Percentiles rank a stretch among this genome's conserved stretches.
These are phyloP conservation scores for Begonia masoniana DNA, from an alignment of 306 rosid genomes.

Conservation along the genomic window DNA sequence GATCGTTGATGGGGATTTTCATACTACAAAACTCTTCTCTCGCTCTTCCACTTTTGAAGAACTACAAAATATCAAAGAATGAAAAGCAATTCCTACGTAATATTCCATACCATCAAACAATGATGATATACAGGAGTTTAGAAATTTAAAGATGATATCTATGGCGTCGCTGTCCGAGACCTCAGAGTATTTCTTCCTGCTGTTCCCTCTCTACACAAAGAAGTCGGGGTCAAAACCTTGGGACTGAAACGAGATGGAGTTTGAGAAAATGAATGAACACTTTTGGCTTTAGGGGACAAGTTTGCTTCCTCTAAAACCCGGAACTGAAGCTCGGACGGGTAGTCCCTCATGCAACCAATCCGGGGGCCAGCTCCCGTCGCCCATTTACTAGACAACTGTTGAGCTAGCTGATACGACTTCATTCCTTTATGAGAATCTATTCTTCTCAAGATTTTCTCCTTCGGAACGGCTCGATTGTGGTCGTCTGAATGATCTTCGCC, in stretches of 20 bases:
- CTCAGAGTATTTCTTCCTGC: neutral
- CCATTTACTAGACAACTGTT: conserved; percentile 52
- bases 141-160: neutral
- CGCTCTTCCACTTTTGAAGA: too few species aligned
- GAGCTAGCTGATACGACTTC: conserved; percentile 63
- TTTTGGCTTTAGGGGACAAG: conserved; percentile 48
- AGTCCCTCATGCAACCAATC: conserved; percentile 90
- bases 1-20: too few species aligned
- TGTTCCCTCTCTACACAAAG: conserved; percentile 14
- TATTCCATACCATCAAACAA: too few species aligned
- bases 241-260: conserved; percentile 29
- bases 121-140: too few species aligned
- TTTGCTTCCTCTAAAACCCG: conserved; percentile 53
- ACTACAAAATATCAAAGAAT: too few species aligned
- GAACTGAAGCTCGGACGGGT: conserved; percentile 59
- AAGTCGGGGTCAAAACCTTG: conserved; percentile 12
- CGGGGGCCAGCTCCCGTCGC: conserved; percentile 80
- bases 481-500: conserved; percentile 29
- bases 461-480: conserved; percentile 32
- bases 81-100: too few species aligned
- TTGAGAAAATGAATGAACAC: conserved; percentile 12
- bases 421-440: conserved; percentile 59
- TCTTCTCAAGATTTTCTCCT: conserved; percentile 47
- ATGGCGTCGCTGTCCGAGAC: conserved; percentile 5
- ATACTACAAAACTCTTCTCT: too few species aligned